Evolutionary conservation across 1,284 basidiomycete genomes (phyloP).

Genomic region (Ceratorhiza oryzae-sativae): DNA sequence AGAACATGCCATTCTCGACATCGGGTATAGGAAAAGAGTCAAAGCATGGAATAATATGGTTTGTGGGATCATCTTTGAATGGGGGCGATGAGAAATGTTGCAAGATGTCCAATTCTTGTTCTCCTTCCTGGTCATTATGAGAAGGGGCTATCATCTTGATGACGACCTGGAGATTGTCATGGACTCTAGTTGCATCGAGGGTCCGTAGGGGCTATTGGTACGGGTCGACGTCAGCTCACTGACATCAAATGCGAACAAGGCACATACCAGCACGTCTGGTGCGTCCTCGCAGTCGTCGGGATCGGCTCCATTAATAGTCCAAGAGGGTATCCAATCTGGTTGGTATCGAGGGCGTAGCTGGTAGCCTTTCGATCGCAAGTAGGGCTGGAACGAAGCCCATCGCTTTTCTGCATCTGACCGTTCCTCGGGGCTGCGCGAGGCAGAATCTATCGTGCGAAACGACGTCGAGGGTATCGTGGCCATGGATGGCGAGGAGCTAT

Average conservation of each 20-base stretch:
- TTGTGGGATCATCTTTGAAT: neutral
- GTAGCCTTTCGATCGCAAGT: neutral
- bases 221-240: no score
- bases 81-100: neutral
- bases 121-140: neutral
- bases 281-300: conserved; percentile 1
- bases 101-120: neutral
- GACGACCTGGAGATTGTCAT: neutral
- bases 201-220: neutral
- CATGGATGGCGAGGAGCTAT: no score
- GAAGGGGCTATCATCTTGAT: conserved; percentile 9
- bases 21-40: conserved; percentile 15
- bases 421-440: neutral
- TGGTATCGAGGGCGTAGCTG: neutral
- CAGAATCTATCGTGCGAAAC: no score
- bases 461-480: no score
- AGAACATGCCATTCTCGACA: neutral
- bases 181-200: neutral
- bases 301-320: neutral
- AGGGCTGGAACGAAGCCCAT: conserved; percentile 2
- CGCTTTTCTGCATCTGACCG: neutral
- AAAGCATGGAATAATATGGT: conserved; percentile 7
- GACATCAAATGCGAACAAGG: no score
- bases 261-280: neutral
- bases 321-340: conserved; percentile 8